Evolutionary conservation across 2,329 filamentous ascomycete genomes (phyloP).

Genomic region (Fusarium succisae): DNA sequence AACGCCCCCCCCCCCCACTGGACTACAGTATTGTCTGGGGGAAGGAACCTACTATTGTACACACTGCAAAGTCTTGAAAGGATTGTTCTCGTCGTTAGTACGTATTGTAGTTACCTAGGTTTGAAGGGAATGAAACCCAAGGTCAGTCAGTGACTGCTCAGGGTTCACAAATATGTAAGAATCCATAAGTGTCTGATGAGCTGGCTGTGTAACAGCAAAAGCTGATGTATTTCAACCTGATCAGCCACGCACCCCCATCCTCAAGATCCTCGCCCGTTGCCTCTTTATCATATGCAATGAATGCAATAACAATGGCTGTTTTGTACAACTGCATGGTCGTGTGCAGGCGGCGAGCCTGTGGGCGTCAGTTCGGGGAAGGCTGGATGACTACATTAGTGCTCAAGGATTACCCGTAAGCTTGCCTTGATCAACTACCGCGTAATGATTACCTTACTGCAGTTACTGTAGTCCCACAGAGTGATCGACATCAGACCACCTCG

Average conservation of each 20-base stretch:
- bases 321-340: conserved; percentile 14
- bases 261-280: conserved; percentile 7
- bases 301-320: neutral
- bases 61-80: conserved; percentile 3
- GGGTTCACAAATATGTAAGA: conserved; percentile 15
- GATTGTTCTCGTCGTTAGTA: neutral
- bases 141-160: conserved; percentile 6
- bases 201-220: conserved; percentile 39
- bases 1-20: neutral
- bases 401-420: conserved; percentile 6
- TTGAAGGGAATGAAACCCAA: neutral
- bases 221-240: conserved; percentile 24
- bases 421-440: conserved; percentile 10
- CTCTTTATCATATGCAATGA: conserved; percentile 1
- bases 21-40: neutral
- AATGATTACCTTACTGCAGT: conserved; percentile 7
- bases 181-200: conserved; percentile 37
- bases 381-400: conserved; percentile 18
- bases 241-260: neutral
- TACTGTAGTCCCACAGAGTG: conserved; percentile 33
- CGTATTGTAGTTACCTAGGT: too few relatives aligned
- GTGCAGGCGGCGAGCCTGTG: conserved; percentile 13
- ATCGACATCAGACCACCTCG: conserved; percentile 43
- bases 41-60: neutral
- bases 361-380: conserved; percentile 21